These are phyloP conservation scores for Chrysanthemum seticuspe DNA, from an alignment of 129 eudicot genomes.

Conservation along the genomic window DNA sequence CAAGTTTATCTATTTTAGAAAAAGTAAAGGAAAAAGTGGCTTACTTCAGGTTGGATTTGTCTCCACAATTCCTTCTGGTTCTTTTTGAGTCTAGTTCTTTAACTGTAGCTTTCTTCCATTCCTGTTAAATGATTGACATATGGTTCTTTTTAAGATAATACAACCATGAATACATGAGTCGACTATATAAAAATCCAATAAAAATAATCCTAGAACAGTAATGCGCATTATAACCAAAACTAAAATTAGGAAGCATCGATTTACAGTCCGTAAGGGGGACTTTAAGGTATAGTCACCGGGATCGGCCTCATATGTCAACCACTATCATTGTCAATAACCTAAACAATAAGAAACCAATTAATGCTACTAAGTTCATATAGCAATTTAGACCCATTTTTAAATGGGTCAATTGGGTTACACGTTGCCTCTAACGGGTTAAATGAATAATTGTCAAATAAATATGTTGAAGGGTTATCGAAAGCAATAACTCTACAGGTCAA, in stretches of 20 bases:
- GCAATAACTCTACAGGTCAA: too few species aligned
- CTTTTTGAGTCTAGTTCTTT: conserved; percentile 78
- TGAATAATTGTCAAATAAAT: too few species aligned
- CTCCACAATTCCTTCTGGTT: conserved; percentile 80
- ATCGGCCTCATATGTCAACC: conserved; percentile 73
- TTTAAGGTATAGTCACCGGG: conserved; percentile 51
- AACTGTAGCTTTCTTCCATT: conserved; percentile 48
- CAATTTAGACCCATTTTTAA: background rate
- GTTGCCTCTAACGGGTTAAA: background rate
- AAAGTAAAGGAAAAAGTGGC: too few species aligned
- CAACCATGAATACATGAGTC: background rate
- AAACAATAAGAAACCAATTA: conserved; percentile 18
- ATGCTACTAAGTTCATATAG: background rate
- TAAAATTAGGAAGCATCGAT: background rate
- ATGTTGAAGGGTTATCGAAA: too few species aligned
- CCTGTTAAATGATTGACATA: conserved; percentile 39
- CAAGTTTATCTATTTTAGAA: too few species aligned
- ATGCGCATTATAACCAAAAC: background rate
- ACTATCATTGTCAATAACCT: conserved; percentile 74
- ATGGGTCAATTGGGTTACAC: background rate
- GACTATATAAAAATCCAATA: background rate
- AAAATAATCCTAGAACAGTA: background rate
- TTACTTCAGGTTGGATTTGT: too few species aligned
- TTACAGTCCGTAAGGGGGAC: conserved; percentile 42
- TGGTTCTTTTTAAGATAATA: background rate